Evolutionary conservation across 192 early-diverging fungal species (phyloP), one percentile per base, ranked within the genome.

Genomic region (Fimicolochytrium jonesii): DNA sequence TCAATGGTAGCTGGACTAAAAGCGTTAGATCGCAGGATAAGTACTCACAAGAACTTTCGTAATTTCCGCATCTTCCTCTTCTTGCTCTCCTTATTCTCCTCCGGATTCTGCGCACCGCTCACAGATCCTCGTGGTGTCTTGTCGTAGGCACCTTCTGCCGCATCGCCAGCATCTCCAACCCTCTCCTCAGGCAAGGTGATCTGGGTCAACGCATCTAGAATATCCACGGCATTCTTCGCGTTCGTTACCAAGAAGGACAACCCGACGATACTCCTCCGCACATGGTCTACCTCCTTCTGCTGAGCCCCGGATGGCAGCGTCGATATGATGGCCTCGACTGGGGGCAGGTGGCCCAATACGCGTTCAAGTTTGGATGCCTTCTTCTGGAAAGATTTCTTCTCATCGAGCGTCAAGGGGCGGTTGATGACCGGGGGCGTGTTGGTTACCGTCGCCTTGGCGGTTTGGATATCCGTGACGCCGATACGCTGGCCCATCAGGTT

Each of bases 401-500:
- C 76, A n/a, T 64, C 60, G 6, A 35, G 26, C 3, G 72, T 77
- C 32, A 77, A 43, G 3, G 69, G 69, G 30, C 72, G 45, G 30
- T 59, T 57, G 55, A 33, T 5, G 36, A 10, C 15, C 3, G 22
- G n/a, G 13, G 58, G 45, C 2, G n/a, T 11, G 4, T n/a, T n/a
- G 45, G 26, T 25, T 4, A 23, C 54, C 17, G 25, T 36, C 22
- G 70, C 61, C 18, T 23, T 15, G 15, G 36, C 49, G n/a, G 58
- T 63, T 33, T 59, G 35, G 22, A 72, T 50, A 29, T 61, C 35
- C 26, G 57, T 53, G 54, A 39, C 61, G 13, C 35, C 46, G 47
- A 81, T 76, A 32, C 79, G 59, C 29, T 81, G 43, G 0, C 79
- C 79, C 51, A 81, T 59, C 32, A 78, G 22, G 34, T 56, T 33